Evolutionary conservation across 2,329 filamentous ascomycete genomes (phyloP), one percentile per base, ranked within the genome.

Genomic region (Penicillium sp.): DNA sequence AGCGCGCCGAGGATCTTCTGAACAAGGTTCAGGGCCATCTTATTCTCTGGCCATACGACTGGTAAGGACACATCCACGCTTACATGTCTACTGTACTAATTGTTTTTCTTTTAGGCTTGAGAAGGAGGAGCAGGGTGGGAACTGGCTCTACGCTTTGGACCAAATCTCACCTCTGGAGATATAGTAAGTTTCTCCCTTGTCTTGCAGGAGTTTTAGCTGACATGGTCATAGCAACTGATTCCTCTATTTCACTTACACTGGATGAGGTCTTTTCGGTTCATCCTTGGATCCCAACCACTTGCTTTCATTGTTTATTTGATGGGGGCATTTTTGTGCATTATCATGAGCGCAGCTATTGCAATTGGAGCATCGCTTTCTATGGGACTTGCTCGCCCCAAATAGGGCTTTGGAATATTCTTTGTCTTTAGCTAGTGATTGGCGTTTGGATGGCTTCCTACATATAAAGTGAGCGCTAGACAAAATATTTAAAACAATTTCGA

Each of bases 121-220:
- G 59, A 86, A 85, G 46, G 93, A 97, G 71, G 93, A 97, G 74
- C 82, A 84, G 62, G 90, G 89, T 56, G 88, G 89, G 46, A 95
- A 96, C 65, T 98, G 93, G 93, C 79, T 96, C 52, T 97, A 95
- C 71, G 89, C 91, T 64, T 88, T 97, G 46, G 93, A 98, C 68
- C 86, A 94, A 68, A 85, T 98, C 65, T 94, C 93, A 60, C 93
- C 93, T 46, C 76, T 98, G 70, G 89, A 96, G 72, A 97, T 98
- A 62, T 98, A 98, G 69, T 71, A 66, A 62, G 69, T 64, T 41
- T 7, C 11, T 26, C n/a, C 10, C 14, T 24, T 31, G 2, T 7
- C 10, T 20, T 26, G 6, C n/a, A 13, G 28, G 16, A 26, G 14
- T n/a, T 29, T 29, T 3, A 24, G 39, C 59, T 65, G 51, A 66